Evolutionary conservation across 2,329 filamentous ascomycete genomes (phyloP), one percentile per base, ranked within the genome.

Genomic region (Calonectria pseudoreteaudii): DNA sequence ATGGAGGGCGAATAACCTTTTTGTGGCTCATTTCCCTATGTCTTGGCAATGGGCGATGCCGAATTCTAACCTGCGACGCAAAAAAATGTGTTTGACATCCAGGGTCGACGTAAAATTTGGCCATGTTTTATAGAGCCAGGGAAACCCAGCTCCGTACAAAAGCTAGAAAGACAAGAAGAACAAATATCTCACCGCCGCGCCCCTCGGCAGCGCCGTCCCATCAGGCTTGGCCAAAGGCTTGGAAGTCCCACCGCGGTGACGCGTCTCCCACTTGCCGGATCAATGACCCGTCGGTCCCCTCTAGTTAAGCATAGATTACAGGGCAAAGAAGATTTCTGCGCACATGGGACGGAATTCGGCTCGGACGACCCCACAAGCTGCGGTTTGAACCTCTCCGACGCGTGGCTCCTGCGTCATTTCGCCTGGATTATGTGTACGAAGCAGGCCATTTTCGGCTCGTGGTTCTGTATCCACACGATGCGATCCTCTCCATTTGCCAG

Each of bases 331-430:
- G 53, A 36, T 58, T 58, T 58, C 31, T 58, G 31, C 20, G 5
- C 53, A 16, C 20, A 58, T 23, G 30, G 53, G 16, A 58, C 34
- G 30, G 31, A 36, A n/a, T 34, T 58, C 31, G 53, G 31, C 31
- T 34, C 30, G 31, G n/a, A 11, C 11, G 30, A 36, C 20, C 20
- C 53, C 53, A 36, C 53, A 23, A 14, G 31, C 31, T 20, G n/a
- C 52, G 50, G 28, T 16, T 53, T 20, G 30, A 1, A 62, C 56
- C 36, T 38, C 34, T 41, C 56, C 56, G 56, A 38, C 56, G 56
- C 34, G 56, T 62, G 56, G 56, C 56, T 62, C 56, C 23, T 62
- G 56, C 56, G 56, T 62, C 36, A 62, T 38, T 41, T 38, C 56
- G 36, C 34, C 56, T 23, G 56, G 26, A 62, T 28, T 28, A n/a